Base-by-base conservation (phyloP, 345 rosid species). In the Clarkia xantiana region DNA sequence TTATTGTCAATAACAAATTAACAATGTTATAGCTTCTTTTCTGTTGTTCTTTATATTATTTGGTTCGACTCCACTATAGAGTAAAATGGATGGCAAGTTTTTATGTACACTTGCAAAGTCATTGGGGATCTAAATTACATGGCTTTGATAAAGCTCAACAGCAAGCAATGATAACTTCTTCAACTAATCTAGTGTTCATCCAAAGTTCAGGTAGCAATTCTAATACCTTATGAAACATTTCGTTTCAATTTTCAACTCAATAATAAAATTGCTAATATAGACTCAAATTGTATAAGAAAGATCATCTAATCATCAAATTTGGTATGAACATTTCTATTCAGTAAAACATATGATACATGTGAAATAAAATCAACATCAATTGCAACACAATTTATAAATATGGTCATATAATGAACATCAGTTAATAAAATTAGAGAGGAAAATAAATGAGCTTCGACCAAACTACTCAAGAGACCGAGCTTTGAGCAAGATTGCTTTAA, bases 21-120 rank as follows among this genome's bases (percentile, higher is more conserved):
- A 84, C 77, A 56, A n/a, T n/a, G n/a, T n/a, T n/a, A 84, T 71
- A 50, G 99, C 94, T 79, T 87, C 97, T 77, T 93, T 82, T 2
- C 53, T 71, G 62, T 69, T 82, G 38, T 70, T 68, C 58, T 61
- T 67, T 10, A 82, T 76, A 60, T 62, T 68, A 16, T 48, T 53
- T 38, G 63, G 73, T 68, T 87, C 95, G 56, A 87, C 77, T 42
- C 84, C 81, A 40, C 86, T 85, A 47, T 80, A 79, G 47, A 93
- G 94, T 60, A 93, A 71, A 38, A 65, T 52, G 54, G 75, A 74
- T 62, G 95, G 91, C 39, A 93, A 76, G 49, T 78, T 70, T 59
- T 80, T 93, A 66, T 93, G 97, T 49, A 90, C 72, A 45, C 51
- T 56, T 19, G 88, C 94, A 67, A n/a, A 93, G 52, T 64, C 72